Evolutionary conservation across 1,284 basidiomycete genomes (phyloP).

Genomic region (Ustilago esculenta): DNA sequence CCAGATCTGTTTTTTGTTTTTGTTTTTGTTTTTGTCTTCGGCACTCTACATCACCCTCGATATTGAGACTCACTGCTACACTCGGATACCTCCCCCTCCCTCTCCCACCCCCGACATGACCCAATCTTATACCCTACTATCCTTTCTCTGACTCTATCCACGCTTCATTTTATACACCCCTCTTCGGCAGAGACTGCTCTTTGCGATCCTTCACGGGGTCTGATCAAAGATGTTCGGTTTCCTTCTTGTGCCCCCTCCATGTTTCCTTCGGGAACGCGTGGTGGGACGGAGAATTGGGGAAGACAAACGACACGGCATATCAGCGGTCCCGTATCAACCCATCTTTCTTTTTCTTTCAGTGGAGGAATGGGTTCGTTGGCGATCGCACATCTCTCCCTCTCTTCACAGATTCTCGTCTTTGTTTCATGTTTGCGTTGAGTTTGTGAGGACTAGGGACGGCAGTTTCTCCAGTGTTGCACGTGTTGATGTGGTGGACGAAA

Average conservation of each 20-base stretch:
- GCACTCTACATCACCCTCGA: too few relatives aligned
- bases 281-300: conserved; percentile 40
- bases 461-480: too few relatives aligned
- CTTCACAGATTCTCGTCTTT: not conserved
- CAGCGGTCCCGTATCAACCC: conserved; percentile 46
- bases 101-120: not conserved
- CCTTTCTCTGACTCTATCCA: not conserved
- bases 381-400: conserved; percentile 25
- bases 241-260: conserved; percentile 19
- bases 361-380: conserved; percentile 50
- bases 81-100: not conserved
- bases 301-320: conserved; percentile 41
- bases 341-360: conserved; percentile 32
- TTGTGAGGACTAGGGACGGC: too few relatives aligned
- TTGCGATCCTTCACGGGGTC: conserved; percentile 15
- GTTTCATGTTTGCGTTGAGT: not conserved
- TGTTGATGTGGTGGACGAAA: too few relatives aligned
- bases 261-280: not conserved
- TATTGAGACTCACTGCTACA: not conserved
- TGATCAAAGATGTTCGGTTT: conserved; percentile 48
- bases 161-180: conserved; percentile 13
- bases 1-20: too few relatives aligned
- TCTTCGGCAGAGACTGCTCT: conserved; percentile 50
- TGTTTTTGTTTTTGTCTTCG: too few relatives aligned
- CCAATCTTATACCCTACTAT: too few relatives aligned